A percentile compares a stretch with the other conserved stretches of the same genome.
phyloP scores from a whole-genome alignment of 2,329 filamentous ascomycete genomes.

The Aspergillus latus region DNA sequence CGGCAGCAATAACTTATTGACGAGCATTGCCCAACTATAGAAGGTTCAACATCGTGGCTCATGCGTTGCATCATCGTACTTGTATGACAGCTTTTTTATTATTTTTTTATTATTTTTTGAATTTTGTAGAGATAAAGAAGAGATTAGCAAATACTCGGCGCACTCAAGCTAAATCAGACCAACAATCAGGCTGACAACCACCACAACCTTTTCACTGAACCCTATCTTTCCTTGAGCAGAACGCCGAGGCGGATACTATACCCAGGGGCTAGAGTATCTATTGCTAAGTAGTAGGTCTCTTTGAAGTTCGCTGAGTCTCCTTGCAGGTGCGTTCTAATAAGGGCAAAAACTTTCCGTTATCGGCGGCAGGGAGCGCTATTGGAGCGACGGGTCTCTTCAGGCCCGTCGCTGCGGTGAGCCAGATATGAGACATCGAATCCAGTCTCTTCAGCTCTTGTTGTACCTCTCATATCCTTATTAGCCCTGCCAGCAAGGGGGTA shows the following conservation, averaged over 20 bases:
- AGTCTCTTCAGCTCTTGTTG: neutral
- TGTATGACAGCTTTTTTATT: neutral
- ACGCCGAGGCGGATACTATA: neutral
- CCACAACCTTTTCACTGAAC: too few species aligned
- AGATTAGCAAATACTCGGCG: too few species aligned
- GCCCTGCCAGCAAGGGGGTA: slow-evolving; percentile 14
- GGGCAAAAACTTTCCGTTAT: neutral
- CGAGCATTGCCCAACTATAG: neutral
- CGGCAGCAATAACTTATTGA: neutral
- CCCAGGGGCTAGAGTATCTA: neutral
- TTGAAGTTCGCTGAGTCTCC: slow-evolving; percentile 13
- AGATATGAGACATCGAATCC: slow-evolving; percentile 12
- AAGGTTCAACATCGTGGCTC: neutral
- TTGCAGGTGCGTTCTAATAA: slow-evolving; percentile 16
- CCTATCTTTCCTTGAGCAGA: neutral
- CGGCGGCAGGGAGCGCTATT: neutral
- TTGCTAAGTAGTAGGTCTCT: neutral
- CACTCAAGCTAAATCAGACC: too few species aligned
- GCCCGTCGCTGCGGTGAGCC: neutral
- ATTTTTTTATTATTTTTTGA: too few species aligned
- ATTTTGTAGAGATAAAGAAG: too few species aligned
- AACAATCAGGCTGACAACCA: too few species aligned
- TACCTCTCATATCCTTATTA: slow-evolving; percentile 10
- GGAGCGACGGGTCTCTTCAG: neutral
- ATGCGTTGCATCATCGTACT: slow-evolving; percentile 1